A percentile compares a stretch with the other conserved stretches of the same genome.
Evolutionary conservation across 768 basidiomycete species (phyloP).

Genomic region (Podaxis sp.): DNA sequence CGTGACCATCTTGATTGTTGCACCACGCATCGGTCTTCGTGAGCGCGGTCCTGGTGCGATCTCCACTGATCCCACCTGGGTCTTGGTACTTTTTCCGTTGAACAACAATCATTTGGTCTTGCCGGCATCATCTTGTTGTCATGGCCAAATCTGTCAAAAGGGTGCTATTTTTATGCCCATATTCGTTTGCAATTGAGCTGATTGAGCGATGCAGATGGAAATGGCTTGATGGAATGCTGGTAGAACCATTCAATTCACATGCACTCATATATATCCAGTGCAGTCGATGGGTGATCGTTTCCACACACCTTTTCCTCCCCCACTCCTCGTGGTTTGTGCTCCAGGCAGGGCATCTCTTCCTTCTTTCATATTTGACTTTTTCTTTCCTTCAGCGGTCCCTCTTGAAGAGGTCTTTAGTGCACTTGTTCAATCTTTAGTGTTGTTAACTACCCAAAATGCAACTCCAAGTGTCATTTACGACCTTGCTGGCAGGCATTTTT

Average conservation of each 20-base stretch:
- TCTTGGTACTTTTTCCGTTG: neutral
- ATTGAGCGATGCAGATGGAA: constrained; percentile 3
- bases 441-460: constrained; percentile 42
- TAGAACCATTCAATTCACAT: neutral
- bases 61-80: neutral
- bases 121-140: neutral
- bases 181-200: constrained; percentile 11
- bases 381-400: constrained; percentile 25
- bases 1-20: too few relatives aligned
- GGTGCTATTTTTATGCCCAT: constrained; percentile 7
- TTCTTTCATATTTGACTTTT: constrained; percentile 20
- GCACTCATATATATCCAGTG: neutral
- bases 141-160: constrained; percentile 4
- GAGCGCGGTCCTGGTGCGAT: neutral
- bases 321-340: constrained; percentile 23
- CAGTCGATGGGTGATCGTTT: neutral
- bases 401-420: constrained; percentile 15
- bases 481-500: constrained; percentile 54
- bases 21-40: neutral
- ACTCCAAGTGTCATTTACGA: constrained; percentile 47
- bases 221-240: constrained; percentile 2
- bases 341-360: constrained; percentile 26
- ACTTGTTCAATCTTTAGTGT: neutral
- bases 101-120: neutral
- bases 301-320: constrained; percentile 15